Percentiles rank a stretch among this genome's conserved stretches.
These are phyloP conservation scores for Penicillium lagena DNA, from an alignment of 495 filamentous ascomycete genomes.

Conservation along the genomic window DNA sequence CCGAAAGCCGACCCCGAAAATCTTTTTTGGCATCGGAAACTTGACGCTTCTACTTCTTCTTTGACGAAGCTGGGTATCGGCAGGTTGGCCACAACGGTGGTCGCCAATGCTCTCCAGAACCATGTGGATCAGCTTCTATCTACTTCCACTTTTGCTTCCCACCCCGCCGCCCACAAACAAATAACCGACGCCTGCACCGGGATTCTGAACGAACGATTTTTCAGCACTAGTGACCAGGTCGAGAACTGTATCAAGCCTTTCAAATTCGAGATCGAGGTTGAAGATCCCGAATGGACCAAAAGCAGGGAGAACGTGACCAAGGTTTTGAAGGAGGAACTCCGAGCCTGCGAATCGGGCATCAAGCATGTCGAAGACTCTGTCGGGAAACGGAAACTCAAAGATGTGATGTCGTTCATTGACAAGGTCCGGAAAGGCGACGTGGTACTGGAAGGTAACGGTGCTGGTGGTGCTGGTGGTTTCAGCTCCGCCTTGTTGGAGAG, in stretches of 20 bases:
- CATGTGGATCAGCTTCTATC: slow-evolving; percentile 74
- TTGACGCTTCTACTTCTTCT: slow-evolving; percentile 84
- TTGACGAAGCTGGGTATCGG: slow-evolving; percentile 93
- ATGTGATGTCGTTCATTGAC: slow-evolving; percentile 90
- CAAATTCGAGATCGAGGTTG: slow-evolving; percentile 94
- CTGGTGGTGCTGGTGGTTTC: slow-evolving; percentile 86
- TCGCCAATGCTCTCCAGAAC: slow-evolving; percentile 78
- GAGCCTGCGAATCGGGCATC: slow-evolving; percentile 71
- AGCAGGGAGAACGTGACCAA: slow-evolving; percentile 72
- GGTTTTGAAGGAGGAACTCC: slow-evolving; percentile 76
- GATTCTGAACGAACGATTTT: slow-evolving; percentile 90
- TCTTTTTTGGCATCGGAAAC: slow-evolving; percentile 87
- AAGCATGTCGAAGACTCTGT: slow-evolving; percentile 68
- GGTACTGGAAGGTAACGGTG: slow-evolving; percentile 72
- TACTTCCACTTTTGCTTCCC: slow-evolving; percentile 74
- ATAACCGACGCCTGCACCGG: slow-evolving; percentile 82
- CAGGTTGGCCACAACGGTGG: slow-evolving; percentile 82
- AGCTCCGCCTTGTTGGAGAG: slow-evolving; percentile 71
- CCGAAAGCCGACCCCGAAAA: slow-evolving; percentile 78
- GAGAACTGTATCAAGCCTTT: slow-evolving; percentile 99
- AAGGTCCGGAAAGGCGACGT: slow-evolving; percentile 78
- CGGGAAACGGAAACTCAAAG: slow-evolving; percentile 74
- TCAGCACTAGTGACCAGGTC: slow-evolving; percentile 95
- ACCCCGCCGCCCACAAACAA: slow-evolving; percentile 85
- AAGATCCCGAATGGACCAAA: slow-evolving; percentile 79